Conservation (phyloP, 306 rosid genomes). For the Quercus rubra region DNA sequence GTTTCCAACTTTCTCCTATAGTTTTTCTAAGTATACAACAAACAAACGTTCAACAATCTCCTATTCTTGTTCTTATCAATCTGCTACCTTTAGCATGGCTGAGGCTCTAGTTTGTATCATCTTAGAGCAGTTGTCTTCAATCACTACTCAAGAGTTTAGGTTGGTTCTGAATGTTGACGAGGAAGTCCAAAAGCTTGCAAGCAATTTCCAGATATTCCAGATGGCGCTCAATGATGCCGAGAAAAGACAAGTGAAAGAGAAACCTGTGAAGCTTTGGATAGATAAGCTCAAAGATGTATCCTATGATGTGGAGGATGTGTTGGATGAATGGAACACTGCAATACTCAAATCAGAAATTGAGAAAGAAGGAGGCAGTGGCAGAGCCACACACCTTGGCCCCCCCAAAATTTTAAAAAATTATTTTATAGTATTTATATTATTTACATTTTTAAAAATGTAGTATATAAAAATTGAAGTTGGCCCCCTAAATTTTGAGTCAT, state of each 20-base stretch:
- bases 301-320: slow-evolving; percentile 8
- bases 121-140: neutral
- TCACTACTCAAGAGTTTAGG: neutral
- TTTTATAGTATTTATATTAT: no score
- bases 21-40: no score
- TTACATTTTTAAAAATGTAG: no score
- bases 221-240: slow-evolving; percentile 25
- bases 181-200: slow-evolving; percentile 8
- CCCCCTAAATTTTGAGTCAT: no score
- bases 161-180: neutral
- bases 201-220: neutral
- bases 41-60: no score
- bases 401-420: no score
- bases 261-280: neutral
- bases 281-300: slow-evolving; percentile 11
- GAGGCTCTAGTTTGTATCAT: no score
- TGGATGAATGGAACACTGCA: slow-evolving; percentile 11
- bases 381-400: no score
- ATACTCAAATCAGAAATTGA: neutral
- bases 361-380: neutral
- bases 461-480: no score
- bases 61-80: no score
- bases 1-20: no score
- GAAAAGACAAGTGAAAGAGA: neutral
- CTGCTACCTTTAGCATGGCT: no score